Base-by-base conservation (phyloP, 345 rosid species). In the Eucalyptus microcorys region DNA sequence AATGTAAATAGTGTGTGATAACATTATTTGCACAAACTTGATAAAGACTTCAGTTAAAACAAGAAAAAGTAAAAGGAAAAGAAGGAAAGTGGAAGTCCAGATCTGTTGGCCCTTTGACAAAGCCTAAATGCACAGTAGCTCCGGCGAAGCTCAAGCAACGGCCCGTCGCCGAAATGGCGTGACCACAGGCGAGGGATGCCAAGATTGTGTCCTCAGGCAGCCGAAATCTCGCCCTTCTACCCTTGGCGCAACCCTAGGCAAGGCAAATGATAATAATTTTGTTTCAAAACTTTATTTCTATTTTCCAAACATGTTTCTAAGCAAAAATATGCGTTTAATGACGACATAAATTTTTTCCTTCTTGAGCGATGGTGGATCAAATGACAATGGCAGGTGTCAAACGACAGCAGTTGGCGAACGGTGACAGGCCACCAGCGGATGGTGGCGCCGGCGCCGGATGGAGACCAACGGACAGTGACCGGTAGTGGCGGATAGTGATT, bases 401-500 rank as follows among this genome's bases (percentile, higher is more conserved):
- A 52, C 1, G 57, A 52, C 26, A 52, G 2, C 4, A 52, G 2
- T 52, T 2, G 1, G 26, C 4, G 4, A 10, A 52, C 0, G 5
- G 26, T 52, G 55, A 52, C 0, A 7, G 22, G 55, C 55, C 55
- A 52, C 55, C 0, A 1, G 5, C 0, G 4, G 4, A 52, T 52
- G 57, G 57, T 1, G 8, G 4, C n/a, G n/a, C n/a, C 0, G 0
- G 24, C 5, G 2, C 10, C 24, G 8, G 1, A 52, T 52, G 55
- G 55, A 19, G 55, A 52, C 4, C 3, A 8, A 52, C 3, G 55
- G 4, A 52, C 3, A 24, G 24, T 52, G 57, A 52, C 8, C 5
- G 4, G 10, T 1, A 52, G 0, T 1, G 2, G 4, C 2, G 0
- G 1, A 52, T 52, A 8, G 10, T 52, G 57, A 52, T 17, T 21